Percentiles rank a stretch among this genome's conserved stretches.
These are phyloP conservation scores for Sapria himalayana DNA, from an alignment of 345 rosid genomes.

Conservation along the genomic window DNA sequence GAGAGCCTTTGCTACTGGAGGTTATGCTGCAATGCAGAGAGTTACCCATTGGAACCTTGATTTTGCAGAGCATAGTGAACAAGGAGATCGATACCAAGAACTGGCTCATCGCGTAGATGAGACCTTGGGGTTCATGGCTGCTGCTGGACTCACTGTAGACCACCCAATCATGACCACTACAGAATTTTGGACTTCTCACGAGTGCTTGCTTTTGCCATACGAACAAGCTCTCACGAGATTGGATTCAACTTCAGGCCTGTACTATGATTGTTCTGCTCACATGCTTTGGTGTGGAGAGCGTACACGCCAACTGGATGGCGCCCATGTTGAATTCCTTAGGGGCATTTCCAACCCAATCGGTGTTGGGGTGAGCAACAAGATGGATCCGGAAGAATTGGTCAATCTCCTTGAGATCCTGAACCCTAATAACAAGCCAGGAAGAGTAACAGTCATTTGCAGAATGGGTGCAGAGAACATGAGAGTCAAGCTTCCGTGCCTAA, in stretches of 20 bases:
- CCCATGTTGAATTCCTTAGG: conserved; percentile 38
- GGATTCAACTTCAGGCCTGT: conserved; percentile 40
- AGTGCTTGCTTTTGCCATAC: conserved; percentile 42
- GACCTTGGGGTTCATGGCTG: conserved; percentile 54
- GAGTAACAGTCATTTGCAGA: conserved; percentile 31
- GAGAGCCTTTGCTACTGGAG: conserved; percentile 51
- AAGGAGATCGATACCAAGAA: conserved; percentile 46
- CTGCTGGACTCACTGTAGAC: conserved; percentile 31
- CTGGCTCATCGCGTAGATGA: conserved; percentile 34
- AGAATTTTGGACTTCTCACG: conserved; percentile 51
- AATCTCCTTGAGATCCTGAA: conserved; percentile 34
- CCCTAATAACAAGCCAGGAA: conserved; percentile 39
- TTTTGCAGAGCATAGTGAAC: conserved; percentile 34
- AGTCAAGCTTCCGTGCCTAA: conserved; percentile 35
- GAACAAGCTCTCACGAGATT: conserved; percentile 36
- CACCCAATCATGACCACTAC: conserved; percentile 43
- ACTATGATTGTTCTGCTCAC: conserved; percentile 44
- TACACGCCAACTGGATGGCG: conserved; percentile 43
- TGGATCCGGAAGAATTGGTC: conserved; percentile 45
- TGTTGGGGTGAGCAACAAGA: conserved; percentile 41
- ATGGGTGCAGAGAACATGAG: conserved; percentile 58
- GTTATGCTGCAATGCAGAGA: conserved; percentile 45
- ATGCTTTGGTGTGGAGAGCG: conserved; percentile 55
- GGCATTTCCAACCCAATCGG: conserved; percentile 46
- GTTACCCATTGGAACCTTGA: conserved; percentile 52